Evolutionary conservation across 768 basidiomycete genomes (phyloP).

Genomic region (Naganishia randhawae): DNA sequence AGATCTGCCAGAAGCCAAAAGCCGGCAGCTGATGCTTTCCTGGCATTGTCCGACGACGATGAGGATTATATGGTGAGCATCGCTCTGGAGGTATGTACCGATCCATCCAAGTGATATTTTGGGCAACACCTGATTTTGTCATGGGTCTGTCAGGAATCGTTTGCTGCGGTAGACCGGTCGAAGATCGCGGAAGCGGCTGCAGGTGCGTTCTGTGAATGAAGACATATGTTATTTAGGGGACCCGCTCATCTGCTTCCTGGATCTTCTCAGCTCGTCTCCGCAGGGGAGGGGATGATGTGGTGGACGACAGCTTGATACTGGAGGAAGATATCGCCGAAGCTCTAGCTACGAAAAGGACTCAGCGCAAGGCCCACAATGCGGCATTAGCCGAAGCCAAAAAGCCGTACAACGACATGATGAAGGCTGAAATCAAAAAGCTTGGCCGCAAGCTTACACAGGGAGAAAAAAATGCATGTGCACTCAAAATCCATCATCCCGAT

Average conservation of each 20-base stretch:
- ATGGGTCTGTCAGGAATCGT: background rate
- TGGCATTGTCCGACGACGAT: slow-evolving; percentile 11
- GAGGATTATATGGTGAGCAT: slow-evolving; percentile 16
- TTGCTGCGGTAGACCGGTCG: slow-evolving; percentile 12
- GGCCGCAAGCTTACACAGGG: slow-evolving; percentile 67
- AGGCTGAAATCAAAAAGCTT: slow-evolving; percentile 57
- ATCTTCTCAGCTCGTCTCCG: background rate
- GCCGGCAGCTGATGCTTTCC: slow-evolving; percentile 11
- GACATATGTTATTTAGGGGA: background rate
- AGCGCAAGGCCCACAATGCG: slow-evolving; percentile 45
- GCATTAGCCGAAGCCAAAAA: slow-evolving; percentile 25
- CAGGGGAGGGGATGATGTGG: background rate
- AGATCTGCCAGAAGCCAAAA: slow-evolving; percentile 3
- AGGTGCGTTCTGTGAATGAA: background rate
- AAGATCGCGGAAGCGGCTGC: slow-evolving; percentile 16
- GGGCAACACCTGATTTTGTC: background rate
- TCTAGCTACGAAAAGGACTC: slow-evolving; percentile 25
- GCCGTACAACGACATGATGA: slow-evolving; percentile 39
- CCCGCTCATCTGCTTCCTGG: background rate
- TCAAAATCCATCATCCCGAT: slow-evolving; percentile 68
- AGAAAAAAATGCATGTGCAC: slow-evolving; percentile 56
- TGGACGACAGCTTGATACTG: slow-evolving; percentile 2
- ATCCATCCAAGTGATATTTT: background rate
- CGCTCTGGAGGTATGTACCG: slow-evolving; percentile 6
- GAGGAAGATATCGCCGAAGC: background rate